A percentile compares a stretch with the other conserved stretches of the same genome.
phyloP scores from a whole-genome alignment of 257 asterid species.

The Ligustrum vulgare region DNA sequence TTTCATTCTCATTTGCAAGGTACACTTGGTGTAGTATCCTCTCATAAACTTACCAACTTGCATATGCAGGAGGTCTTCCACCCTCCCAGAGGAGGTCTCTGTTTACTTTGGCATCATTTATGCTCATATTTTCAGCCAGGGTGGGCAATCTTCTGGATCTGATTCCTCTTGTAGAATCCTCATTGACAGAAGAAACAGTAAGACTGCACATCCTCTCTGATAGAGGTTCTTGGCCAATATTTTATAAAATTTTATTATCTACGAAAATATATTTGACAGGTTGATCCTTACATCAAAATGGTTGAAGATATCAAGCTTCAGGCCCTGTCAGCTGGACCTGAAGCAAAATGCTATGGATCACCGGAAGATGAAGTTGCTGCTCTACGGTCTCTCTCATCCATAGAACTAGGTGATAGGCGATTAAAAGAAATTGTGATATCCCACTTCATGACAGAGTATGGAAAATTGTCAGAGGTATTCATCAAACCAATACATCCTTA shows the following conservation, averaged over 20 bases:
- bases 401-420: slow-evolving; percentile 31
- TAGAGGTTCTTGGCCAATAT: background rate
- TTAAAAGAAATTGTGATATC: slow-evolving; percentile 40
- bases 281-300: slow-evolving; percentile 44
- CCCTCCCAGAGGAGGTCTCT: slow-evolving; percentile 51
- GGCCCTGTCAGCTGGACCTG: slow-evolving; percentile 26
- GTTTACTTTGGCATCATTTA: slow-evolving; percentile 48
- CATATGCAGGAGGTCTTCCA: slow-evolving; percentile 44
- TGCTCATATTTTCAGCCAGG: slow-evolving; percentile 47
- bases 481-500: background rate
- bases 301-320: slow-evolving; percentile 41
- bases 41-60: background rate
- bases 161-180: slow-evolving; percentile 38
- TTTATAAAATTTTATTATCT: background rate
- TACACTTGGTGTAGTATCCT: slow-evolving; percentile 4
- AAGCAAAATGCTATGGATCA: slow-evolving; percentile 38
- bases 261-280: slow-evolving; percentile 23
- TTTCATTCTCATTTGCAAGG: background rate
- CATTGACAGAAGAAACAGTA: slow-evolving; percentile 46
- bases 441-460: slow-evolving; percentile 33
- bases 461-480: slow-evolving; percentile 41
- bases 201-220: slow-evolving; percentile 13
- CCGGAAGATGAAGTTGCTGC: slow-evolving; percentile 48
- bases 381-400: slow-evolving; percentile 35
- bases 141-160: slow-evolving; percentile 42